A percentile compares a stretch with the other conserved stretches of the same genome.
phyloP scores from a whole-genome alignment of 2,329 filamentous ascomycete genomes.

The Epichloe sp. region DNA sequence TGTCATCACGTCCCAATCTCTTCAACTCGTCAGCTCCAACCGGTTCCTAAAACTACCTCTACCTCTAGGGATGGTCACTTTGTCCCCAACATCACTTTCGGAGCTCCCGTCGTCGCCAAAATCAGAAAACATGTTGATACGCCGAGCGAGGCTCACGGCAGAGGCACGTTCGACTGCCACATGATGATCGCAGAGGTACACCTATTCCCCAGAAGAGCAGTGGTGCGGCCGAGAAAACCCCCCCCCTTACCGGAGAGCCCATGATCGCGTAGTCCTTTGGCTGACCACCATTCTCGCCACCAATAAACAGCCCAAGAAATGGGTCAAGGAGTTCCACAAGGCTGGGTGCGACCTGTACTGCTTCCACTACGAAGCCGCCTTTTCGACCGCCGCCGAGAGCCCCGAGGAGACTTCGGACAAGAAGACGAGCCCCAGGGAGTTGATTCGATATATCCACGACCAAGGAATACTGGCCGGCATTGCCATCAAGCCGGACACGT shows the following conservation, averaged over 20 bases:
- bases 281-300: no score
- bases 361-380: constrained; percentile 97
- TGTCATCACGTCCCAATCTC: background rate
- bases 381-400: constrained; percentile 72
- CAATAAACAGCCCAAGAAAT: constrained; percentile 70
- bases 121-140: constrained; percentile 75
- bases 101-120: constrained; percentile 86
- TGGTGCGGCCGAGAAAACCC: background rate
- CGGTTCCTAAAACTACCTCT: background rate
- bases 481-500: constrained; percentile 86
- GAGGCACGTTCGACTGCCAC: constrained; percentile 96
- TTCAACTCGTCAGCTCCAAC: constrained; percentile 11
- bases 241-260: background rate
- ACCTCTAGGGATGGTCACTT: constrained; percentile 83
- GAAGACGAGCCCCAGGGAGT: constrained; percentile 68
- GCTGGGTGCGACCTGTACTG: constrained; percentile 98
- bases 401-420: constrained; percentile 56
- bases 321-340: constrained; percentile 89
- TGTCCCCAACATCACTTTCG: constrained; percentile 96
- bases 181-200: constrained; percentile 98
- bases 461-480: constrained; percentile 82
- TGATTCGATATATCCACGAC: constrained; percentile 85
- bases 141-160: constrained; percentile 55
- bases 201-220: background rate
- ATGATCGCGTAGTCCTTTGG: no score